Percentiles rank a stretch among this genome's conserved stretches.
These are phyloP conservation scores for Ampelomyces quisqualis DNA, from an alignment of 2,329 filamentous ascomycete genomes.

Conservation along the genomic window DNA sequence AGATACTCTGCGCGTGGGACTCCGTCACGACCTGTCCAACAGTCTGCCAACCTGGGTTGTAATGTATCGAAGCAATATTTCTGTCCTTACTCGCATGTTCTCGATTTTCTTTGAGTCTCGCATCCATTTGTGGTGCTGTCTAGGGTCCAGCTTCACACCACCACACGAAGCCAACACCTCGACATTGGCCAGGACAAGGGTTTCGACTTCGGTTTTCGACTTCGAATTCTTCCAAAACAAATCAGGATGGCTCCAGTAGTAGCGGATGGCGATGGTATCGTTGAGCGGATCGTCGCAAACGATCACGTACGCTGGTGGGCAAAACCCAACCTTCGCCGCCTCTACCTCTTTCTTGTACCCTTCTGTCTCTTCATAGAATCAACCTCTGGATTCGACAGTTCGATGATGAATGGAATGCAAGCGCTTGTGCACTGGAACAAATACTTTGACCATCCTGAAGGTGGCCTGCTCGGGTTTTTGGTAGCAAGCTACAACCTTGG, in stretches of 20 bases:
- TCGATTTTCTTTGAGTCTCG: no score
- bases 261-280: constrained; percentile 25
- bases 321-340: constrained; percentile 59
- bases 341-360: constrained; percentile 61
- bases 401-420: constrained; percentile 45
- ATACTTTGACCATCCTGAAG: constrained; percentile 52
- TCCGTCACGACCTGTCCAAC: no score
- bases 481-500: constrained; percentile 62
- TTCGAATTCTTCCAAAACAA: no score
- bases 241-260: constrained; percentile 27
- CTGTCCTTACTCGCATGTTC: no score
- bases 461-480: constrained; percentile 56
- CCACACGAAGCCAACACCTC: no score
- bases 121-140: no score
- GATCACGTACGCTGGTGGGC: constrained; percentile 56
- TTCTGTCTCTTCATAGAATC: constrained; percentile 65
- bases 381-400: constrained; percentile 60
- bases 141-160: no score
- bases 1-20: no score
- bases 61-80: no score
- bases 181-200: no score
- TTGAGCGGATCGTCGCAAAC: constrained; percentile 36
- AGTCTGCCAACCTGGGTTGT: no score
- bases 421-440: constrained; percentile 44
- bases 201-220: no score